Base-by-base conservation (phyloP, 441 rosid genomes). In the Sinapis alba region DNA sequence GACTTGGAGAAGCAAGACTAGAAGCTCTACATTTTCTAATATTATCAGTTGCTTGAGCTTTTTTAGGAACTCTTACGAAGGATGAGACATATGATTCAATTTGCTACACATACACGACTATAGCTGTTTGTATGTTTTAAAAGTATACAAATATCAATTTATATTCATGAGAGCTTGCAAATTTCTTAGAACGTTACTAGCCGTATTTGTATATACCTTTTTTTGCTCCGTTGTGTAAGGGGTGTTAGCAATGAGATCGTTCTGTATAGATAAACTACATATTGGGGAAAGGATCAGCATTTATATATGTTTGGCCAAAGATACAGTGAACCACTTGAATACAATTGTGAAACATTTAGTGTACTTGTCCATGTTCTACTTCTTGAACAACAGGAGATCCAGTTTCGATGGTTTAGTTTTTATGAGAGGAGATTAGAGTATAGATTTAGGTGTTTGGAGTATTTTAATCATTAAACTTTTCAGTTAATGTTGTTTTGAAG, bases 51-150 rank as follows among this genome's bases (percentile, higher is more conserved):
- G 91, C 89, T 32, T 91, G 94, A 72, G 90, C 87, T 62, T 86
- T 86, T 84, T 87, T 89, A 74, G 94, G 88, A 63, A 86, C 87
- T 66, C 87, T 89, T 72, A 86, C 91, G 0, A 86, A 87, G 72
- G 94, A 87, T 62, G 89, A 85, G 78, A 84, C 90, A 6, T 79
- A 86, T 13, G 87, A 80, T 51, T 68, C 83, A 64, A 82, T 78
- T 38, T 90, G 91, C 54, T 89, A 87, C 75, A 87, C 94, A 13
- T 86, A 86, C 63, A 83, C 94, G 1, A 87, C 85, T 71, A 87
- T 87, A 66, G 89, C 91, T 15, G 85, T 89, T 61, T 87, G 91
- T 87, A 89, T 84, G 91, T 21, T 36, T 21, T 24, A 23, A 16
- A 6, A 5, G 6, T 34, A 21, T 30, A 47, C 21, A 63, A 6